A percentile compares a stretch with the other conserved stretches of the same genome.
phyloP scores from a whole-genome alignment of 495 filamentous ascomycete genomes.

The Eremomyces bilateralis region DNA sequence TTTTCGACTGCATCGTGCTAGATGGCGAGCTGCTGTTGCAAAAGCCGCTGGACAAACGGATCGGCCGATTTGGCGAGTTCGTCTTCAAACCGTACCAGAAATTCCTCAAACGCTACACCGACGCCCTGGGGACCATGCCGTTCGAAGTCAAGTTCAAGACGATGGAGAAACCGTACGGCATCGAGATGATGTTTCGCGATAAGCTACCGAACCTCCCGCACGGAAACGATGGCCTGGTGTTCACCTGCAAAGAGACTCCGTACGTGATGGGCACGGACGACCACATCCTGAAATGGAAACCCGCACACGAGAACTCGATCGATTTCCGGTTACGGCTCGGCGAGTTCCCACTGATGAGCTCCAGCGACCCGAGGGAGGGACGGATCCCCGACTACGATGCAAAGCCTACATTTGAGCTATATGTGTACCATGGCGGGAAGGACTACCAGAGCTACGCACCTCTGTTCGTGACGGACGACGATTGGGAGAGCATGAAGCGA shows the following conservation, averaged over 20 bases:
- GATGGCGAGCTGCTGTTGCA: slow-evolving; percentile 56
- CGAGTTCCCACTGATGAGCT: slow-evolving; percentile 46
- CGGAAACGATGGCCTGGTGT: slow-evolving; percentile 90
- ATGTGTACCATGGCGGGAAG: slow-evolving; percentile 28
- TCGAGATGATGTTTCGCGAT: slow-evolving; percentile 76
- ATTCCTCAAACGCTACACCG: slow-evolving; percentile 43
- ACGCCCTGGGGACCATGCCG: slow-evolving; percentile 43
- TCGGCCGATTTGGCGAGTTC: slow-evolving; percentile 63
- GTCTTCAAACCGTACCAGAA: slow-evolving; percentile 60
- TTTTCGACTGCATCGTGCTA: slow-evolving; percentile 79
- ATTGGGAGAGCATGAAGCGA: slow-evolving; percentile 68
- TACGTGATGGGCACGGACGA: slow-evolving; percentile 81
- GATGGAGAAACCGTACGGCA: slow-evolving; percentile 72
- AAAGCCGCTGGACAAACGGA: slow-evolving; percentile 64
- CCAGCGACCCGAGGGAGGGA: slow-evolving; percentile 38
- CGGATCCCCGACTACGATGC: slow-evolving; percentile 37
- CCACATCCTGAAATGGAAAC: slow-evolving; percentile 95
- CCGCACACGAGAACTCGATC: slow-evolving; percentile 73
- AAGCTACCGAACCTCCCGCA: slow-evolving; percentile 71
- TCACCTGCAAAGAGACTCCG: slow-evolving; percentile 67
- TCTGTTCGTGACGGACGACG: slow-evolving; percentile 44
- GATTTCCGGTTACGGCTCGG: slow-evolving; percentile 62
- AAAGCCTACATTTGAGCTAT: slow-evolving; percentile 31
- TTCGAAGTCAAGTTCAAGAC: slow-evolving; percentile 71
- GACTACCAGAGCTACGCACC: slow-evolving; percentile 39